A percentile compares a stretch with the other conserved stretches of the same genome.
Evolutionary conservation across 208 protist species (phyloP).

Genomic region (Novymonas esmeraldas): DNA sequence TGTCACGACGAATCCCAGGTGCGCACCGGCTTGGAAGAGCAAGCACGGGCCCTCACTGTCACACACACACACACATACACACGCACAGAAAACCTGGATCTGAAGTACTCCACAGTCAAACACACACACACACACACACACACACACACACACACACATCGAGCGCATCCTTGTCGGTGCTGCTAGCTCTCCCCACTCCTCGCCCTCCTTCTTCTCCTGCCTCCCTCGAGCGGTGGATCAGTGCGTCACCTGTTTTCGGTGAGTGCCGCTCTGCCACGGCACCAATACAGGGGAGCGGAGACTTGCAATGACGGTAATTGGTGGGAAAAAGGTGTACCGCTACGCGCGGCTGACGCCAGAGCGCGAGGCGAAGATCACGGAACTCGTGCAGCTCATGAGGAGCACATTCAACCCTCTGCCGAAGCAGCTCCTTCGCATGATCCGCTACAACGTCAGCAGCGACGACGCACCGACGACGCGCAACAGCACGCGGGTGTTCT

Average conservation of each 20-base stretch:
- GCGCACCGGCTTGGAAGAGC: too few relatives aligned
- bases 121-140: too few relatives aligned
- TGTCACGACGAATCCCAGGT: too few relatives aligned
- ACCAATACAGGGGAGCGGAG: neutral
- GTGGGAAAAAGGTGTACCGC: conserved; percentile 14
- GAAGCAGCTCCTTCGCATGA: conserved; percentile 13
- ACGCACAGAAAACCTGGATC: too few relatives aligned
- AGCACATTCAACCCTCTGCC: conserved; percentile 31
- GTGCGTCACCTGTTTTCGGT: too few relatives aligned
- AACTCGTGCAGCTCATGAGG: conserved; percentile 36
- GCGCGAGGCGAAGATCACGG: conserved; percentile 24
- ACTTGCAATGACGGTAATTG: neutral
- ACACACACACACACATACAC: too few relatives aligned
- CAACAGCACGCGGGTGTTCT: conserved; percentile 42
- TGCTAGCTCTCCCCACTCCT: neutral
- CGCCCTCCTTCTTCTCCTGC: neutral
- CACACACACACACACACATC: too few relatives aligned
- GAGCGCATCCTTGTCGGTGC: neutral
- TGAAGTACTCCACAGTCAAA: too few relatives aligned
- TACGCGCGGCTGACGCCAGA: neutral
- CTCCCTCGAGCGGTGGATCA: neutral
- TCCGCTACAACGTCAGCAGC: conserved; percentile 8
- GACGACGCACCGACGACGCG: conserved; percentile 23
- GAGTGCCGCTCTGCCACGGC: too few relatives aligned
- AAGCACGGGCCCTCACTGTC: too few relatives aligned